Base-by-base conservation (phyloP, 805 yeast species). In the Metschnikowia lochheadii region DNA sequence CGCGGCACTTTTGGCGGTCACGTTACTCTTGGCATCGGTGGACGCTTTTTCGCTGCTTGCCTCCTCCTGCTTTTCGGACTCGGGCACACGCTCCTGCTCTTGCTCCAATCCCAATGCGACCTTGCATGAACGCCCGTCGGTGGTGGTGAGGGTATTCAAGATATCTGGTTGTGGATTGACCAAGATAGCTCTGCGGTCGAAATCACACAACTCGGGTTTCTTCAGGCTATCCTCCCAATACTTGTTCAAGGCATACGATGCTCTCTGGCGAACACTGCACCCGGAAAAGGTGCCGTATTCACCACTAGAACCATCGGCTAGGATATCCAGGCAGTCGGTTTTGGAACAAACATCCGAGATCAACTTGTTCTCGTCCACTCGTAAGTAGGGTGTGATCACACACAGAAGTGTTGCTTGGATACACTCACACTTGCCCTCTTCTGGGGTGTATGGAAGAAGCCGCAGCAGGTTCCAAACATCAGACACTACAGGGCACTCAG, bases 391-490 rank as follows among this genome's bases (percentile, higher is more conserved):
- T 18, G 61, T 53, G 29, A 66, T 58, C 38, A 72, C 63, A 56
- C 81, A 77, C 1, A 69, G 56, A 5, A 74, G 56, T 5, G 73
- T 66, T 7, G 73, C 56, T 63, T 72, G 66, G 31, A 76, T 61
- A 54, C 81, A 77, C 52, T 72, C 77, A 60, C 81, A 78, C 46
- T 69, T 63, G 14, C 68, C 70, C 8, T 64, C 54, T 50, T 73
- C 69, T 2, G 82, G 81, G 1, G 71, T 66, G 5, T 61, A 66
- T 0, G 81, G 81, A 32, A 76, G 54, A 7, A 42, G 2, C 17
- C 33, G 36, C 57, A 49, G 53, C 42, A 51, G 39, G 18, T 48
- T 45, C 59, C 59, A 56, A 7, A 50, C 18, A 29, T 33, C 15
- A 6, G 56, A 40, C 3, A 49, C 37, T 3, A 23, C 26, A 3